Percentiles rank a stretch among this genome's conserved stretches.
Conservation (phyloP, 2,329 filamentous ascomycete genomes). For the Fusarium buxicola region DNA sequence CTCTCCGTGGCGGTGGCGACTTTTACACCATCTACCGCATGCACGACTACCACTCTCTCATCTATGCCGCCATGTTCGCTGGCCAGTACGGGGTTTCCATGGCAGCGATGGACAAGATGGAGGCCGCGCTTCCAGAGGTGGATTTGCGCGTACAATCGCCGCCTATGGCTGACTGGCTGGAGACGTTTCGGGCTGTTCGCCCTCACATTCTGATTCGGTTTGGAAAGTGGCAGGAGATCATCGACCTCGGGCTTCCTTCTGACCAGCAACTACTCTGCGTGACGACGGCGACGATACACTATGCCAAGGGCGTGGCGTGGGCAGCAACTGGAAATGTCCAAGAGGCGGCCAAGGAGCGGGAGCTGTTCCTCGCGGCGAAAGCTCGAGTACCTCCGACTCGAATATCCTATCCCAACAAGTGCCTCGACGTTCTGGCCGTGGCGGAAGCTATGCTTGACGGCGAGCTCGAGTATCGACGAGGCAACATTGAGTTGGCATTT, state of each 20-base stretch:
- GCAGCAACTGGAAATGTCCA: slow-evolving; percentile 66
- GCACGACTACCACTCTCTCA: slow-evolving; percentile 77
- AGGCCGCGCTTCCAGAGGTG: slow-evolving; percentile 69
- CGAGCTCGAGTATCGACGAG: slow-evolving; percentile 75
- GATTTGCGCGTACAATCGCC: slow-evolving; percentile 60
- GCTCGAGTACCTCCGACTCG: slow-evolving; percentile 65
- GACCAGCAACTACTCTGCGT: slow-evolving; percentile 71
- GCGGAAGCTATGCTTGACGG: slow-evolving; percentile 75
- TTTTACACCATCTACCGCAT: slow-evolving; percentile 80
- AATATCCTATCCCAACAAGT: slow-evolving; percentile 76
- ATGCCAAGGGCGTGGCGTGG: slow-evolving; percentile 74
- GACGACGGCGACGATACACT: slow-evolving; percentile 74
- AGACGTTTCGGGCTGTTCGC: slow-evolving; percentile 72
- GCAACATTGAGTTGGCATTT: slow-evolving; percentile 69
- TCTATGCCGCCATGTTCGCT: slow-evolving; percentile 82
- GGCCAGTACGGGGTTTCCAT: slow-evolving; percentile 71
- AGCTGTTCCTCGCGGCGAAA: slow-evolving; percentile 62
- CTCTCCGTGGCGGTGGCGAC: slow-evolving; percentile 66
- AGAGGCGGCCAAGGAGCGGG: slow-evolving; percentile 62
- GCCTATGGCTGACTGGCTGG: slow-evolving; percentile 81
- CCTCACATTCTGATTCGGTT: slow-evolving; percentile 78
- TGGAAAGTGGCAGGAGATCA: slow-evolving; percentile 74
- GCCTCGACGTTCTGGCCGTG: slow-evolving; percentile 69
- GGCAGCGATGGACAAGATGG: slow-evolving; percentile 67
- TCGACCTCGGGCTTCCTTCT: slow-evolving; percentile 64